Evolutionary conservation across 2,329 filamentous ascomycete genomes (phyloP), one percentile per base, ranked within the genome.

Genomic region (Cordyceps pruinosa): DNA sequence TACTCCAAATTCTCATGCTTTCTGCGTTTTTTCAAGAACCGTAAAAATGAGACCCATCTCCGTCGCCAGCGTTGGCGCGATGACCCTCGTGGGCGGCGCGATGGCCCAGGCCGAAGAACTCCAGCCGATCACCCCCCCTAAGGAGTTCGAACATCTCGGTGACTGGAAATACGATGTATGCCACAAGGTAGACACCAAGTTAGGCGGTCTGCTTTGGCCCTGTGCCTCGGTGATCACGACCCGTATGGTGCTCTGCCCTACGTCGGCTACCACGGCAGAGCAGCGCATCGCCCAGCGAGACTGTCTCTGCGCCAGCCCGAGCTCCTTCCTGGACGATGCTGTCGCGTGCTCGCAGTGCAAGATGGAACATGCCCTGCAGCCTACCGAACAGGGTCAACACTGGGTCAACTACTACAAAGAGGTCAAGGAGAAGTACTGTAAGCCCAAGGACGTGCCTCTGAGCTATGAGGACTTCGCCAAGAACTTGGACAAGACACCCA

Each of bases 301-400:
- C 34, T 51, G 48, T 9, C 48, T 51, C 9, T 51, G 48, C 25
- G 34, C 7, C 48, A n/a, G 30, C 2, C 15, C 15, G 4, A 51
- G 48, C 34, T 51, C 48, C 5, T 30, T 41, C 17, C 6, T 51
- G 8, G n/a, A 15, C 10, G 48, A 51, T 13, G 21, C 34, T 12
- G 35, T 21, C 21, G 48, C 48, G 8, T 51, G 48, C 48, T 13
- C 23, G 7, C 17, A 51, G 35, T 51, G 48, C 48, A 41, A 51
- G 48, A 3, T 7, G 23, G 17, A 51, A 19, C 39, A 51, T 10
- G 48, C 17, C 25, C 48, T 51, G 7, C 17, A 41, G 23, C 5
- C 34, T 2, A 3, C 0, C 0, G 1, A 0, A 3, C 21, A 26
- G 13, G 12, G 15, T 12, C 7, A 49, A 4, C 6, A 49, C 32